phyloP scores from a whole-genome alignment of 1,284 basidiomycete species.

The Leccinum subrobustum region DNA sequence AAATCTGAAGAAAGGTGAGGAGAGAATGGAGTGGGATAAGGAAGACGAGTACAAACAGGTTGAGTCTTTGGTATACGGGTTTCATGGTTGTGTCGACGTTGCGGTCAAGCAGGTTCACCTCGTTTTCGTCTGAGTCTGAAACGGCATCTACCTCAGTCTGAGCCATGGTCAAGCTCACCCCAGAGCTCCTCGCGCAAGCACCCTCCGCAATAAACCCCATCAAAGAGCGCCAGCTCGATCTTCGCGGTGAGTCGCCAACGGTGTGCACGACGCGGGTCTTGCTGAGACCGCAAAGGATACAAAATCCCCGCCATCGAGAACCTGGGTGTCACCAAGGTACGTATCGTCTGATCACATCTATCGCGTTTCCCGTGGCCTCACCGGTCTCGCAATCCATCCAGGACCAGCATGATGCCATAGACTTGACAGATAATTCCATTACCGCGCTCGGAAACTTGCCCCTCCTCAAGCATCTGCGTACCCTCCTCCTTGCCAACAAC shows the following conservation, averaged over 20 bases:
- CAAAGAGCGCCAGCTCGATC: slow-evolving; percentile 93
- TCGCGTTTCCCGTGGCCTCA: slow-evolving; percentile 13
- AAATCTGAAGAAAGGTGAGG: slow-evolving; percentile 45
- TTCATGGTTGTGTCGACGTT: slow-evolving; percentile 44
- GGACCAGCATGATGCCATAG: slow-evolving; percentile 94
- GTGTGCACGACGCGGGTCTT: slow-evolving; percentile 25
- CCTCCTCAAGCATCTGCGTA: slow-evolving; percentile 74
- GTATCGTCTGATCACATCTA: slow-evolving; percentile 23
- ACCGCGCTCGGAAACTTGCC: slow-evolving; percentile 85
- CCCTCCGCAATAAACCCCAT: slow-evolving; percentile 83
- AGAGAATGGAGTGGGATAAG: not conserved
- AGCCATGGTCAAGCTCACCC: slow-evolving; percentile 84
- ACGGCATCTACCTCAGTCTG: slow-evolving; percentile 20
- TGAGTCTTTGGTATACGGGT: slow-evolving; percentile 66
- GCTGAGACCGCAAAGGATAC: slow-evolving; percentile 60
- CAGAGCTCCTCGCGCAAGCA: slow-evolving; percentile 82
- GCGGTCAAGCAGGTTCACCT: slow-evolving; percentile 20
- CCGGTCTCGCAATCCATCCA: slow-evolving; percentile 29
- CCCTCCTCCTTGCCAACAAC: slow-evolving; percentile 86
- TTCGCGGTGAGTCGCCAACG: slow-evolving; percentile 68
- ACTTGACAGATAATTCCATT: slow-evolving; percentile 96
- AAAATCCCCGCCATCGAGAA: slow-evolving; percentile 99
- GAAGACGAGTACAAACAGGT: slow-evolving; percentile 46
- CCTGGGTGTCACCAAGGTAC: slow-evolving; percentile 92
- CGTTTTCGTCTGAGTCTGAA: slow-evolving; percentile 51